Conservation (phyloP, 257 asterid species). For the Nicotiana attenuata region DNA sequence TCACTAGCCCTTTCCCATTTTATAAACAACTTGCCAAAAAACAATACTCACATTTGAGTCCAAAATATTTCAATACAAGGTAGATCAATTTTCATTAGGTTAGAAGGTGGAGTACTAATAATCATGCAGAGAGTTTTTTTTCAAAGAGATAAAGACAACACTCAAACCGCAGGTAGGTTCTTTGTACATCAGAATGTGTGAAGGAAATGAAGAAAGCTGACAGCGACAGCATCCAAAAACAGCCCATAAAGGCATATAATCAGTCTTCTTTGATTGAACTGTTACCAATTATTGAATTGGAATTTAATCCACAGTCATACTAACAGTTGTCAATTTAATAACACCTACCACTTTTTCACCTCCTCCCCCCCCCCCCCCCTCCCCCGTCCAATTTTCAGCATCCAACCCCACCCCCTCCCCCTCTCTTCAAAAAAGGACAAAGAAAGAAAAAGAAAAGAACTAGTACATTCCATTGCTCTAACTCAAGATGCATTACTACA, state of each 20-base stretch:
- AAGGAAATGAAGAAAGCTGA: constrained; percentile 5
- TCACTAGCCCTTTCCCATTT: no score
- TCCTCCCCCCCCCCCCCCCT: no score
- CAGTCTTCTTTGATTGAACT: neutral
- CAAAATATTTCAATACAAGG: neutral
- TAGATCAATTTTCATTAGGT: neutral
- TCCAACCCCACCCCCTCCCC: no score
- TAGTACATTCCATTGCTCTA: no score
- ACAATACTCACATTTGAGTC: neutral
- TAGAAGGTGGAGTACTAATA: neutral
- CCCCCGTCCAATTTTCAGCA: no score
- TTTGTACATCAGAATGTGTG: neutral
- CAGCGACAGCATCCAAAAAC: neutral
- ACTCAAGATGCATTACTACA: no score
- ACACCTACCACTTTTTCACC: neutral
- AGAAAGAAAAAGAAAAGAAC: no score
- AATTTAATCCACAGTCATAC: neutral
- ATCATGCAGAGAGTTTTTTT: neutral
- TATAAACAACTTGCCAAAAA: neutral
- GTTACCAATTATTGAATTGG: neutral
- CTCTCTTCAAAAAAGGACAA: no score
- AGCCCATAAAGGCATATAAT: neutral
- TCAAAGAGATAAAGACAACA: no score
- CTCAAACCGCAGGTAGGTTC: no score
- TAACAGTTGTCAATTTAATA: neutral